A percentile compares a stretch with the other conserved stretches of the same genome.
These are phyloP conservation scores for Colletotrichum sidae DNA, from an alignment of 2,329 filamentous ascomycete species.

Conservation along the genomic window DNA sequence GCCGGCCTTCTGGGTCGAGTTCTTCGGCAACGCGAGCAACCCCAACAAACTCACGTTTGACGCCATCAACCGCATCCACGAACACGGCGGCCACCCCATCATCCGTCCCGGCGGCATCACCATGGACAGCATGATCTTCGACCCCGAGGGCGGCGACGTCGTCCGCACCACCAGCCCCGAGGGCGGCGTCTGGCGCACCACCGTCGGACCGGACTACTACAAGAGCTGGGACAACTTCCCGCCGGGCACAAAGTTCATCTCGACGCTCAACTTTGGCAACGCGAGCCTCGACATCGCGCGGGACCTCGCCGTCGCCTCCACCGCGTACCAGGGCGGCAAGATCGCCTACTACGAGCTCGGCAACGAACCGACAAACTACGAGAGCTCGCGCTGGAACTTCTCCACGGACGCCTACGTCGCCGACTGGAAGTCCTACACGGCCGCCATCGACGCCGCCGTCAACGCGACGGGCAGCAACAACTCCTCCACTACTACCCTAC, in stretches of 20 bases:
- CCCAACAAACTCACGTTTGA: conserved; percentile 37
- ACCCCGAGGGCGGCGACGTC: conserved; percentile 29
- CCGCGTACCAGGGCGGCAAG: conserved; percentile 29
- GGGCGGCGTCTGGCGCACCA: conserved; percentile 32
- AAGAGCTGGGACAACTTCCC: conserved; percentile 37
- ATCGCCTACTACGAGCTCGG: conserved; percentile 38
- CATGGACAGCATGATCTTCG: conserved; percentile 39
- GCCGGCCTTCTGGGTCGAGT: conserved; percentile 39
- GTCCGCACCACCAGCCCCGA: conserved; percentile 38
- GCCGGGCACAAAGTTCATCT: conserved; percentile 34
- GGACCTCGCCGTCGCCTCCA: conserved; percentile 37
- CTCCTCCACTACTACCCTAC: no score
- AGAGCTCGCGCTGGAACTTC: conserved; percentile 30
- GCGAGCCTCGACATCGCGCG: conserved; percentile 37
- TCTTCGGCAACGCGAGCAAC: conserved; percentile 35
- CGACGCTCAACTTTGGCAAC: conserved; percentile 39
- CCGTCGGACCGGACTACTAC: conserved; percentile 22
- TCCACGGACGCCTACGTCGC: conserved; percentile 34
- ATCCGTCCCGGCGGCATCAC: conserved; percentile 39
- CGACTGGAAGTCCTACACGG: conserved; percentile 25
- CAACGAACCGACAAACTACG: conserved; percentile 39
- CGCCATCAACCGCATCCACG: conserved; percentile 29
- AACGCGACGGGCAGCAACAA: conserved; percentile 14
- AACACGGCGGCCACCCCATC: conserved; percentile 33
- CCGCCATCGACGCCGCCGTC: conserved; percentile 22